Evolutionary conservation across 768 basidiomycete species (phyloP).

Genomic region (Mycena albidolilacea): DNA sequence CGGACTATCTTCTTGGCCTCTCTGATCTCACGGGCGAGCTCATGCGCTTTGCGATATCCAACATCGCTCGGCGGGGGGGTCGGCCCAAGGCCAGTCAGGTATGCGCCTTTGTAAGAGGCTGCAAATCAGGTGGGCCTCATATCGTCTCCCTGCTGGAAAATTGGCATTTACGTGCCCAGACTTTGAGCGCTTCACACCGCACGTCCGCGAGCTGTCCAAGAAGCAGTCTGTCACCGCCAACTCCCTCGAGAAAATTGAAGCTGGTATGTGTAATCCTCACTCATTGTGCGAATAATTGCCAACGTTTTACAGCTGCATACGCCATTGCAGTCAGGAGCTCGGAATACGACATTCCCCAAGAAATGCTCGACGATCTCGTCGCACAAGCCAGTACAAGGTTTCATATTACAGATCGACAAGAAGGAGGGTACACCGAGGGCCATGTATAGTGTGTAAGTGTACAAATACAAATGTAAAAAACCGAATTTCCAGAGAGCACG

Average conservation of each 20-base stretch:
- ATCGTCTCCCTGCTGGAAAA: neutral
- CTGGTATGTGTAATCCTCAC: slow-evolving; percentile 66
- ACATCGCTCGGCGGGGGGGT: slow-evolving; percentile 78
- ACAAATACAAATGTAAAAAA: slow-evolving; percentile 16
- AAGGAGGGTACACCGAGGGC: slow-evolving; percentile 27
- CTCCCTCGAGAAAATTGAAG: slow-evolving; percentile 96
- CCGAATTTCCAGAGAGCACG: neutral
- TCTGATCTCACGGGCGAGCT: slow-evolving; percentile 97
- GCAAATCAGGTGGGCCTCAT: slow-evolving; percentile 72
- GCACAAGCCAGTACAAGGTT: slow-evolving; percentile 60
- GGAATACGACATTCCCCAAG: slow-evolving; percentile 78
- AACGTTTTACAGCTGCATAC: slow-evolving; percentile 69
- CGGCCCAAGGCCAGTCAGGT: slow-evolving; percentile 73
- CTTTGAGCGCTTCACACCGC: slow-evolving; percentile 83
- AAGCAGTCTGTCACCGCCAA: slow-evolving; percentile 90
- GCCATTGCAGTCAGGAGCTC: slow-evolving; percentile 80
- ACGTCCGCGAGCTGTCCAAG: slow-evolving; percentile 81
- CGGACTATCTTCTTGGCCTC: slow-evolving; percentile 93
- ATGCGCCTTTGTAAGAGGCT: slow-evolving; percentile 79
- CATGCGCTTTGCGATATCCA: slow-evolving; percentile 95
- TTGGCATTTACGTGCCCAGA: slow-evolving; percentile 57
- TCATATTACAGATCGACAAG: slow-evolving; percentile 23
- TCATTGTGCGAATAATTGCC: slow-evolving; percentile 23
- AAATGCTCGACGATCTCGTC: slow-evolving; percentile 80
- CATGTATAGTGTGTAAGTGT: slow-evolving; percentile 18